Base-by-base conservation (phyloP, 2,329 filamentous ascomycete genomes). In the Chaetoscypha palmicola region DNA sequence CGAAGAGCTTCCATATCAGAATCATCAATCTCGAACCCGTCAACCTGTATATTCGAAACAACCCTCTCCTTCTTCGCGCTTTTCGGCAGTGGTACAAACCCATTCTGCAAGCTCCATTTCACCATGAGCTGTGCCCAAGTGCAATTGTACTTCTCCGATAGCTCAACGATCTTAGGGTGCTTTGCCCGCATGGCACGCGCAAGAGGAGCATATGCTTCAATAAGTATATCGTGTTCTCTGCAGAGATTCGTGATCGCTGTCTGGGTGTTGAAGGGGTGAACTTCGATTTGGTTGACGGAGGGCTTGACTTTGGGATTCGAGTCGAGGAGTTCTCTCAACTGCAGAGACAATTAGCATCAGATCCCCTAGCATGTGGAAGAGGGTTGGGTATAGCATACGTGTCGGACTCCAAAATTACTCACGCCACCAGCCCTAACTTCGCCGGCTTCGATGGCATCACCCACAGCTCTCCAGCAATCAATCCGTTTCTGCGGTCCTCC, bases 261-360 rank as follows among this genome's bases (percentile, higher is more conserved):
- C 41, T 82, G 77, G 1, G 83, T 88, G 61, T 90, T 87, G 73
- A 91, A 92, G 0, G 85, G 86, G 49, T 91, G 85, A 1, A 90
- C 74, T 62, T 91, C 83, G 55, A 90, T 82, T 66, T 92, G 86
- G 57, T 91, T 91, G 39, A 91, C 77, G 1, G 79, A 76, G 0
- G 86, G 86, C 8, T 68, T 62, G 35, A 85, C 72, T 0, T 71
- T 70, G 0, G 83, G 57, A 16, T 56, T 57, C 2, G 54, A 54
- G n/a, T 54, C 50, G 17, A 62, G 45, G 10, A 62, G 49, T 47
- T 62, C 59, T 53, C 55, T 45, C 2, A 62, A 34, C 55, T 61
- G n/a, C n/a, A n/a, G n/a, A n/a, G n/a, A n/a, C n/a, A n/a, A n/a
- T n/a, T n/a, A n/a, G n/a, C n/a, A n/a, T n/a, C n/a, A n/a, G n/a